Evolutionary conservation across 495 filamentous ascomycete species (phyloP).

Genomic region (Penicillium paradoxum): DNA sequence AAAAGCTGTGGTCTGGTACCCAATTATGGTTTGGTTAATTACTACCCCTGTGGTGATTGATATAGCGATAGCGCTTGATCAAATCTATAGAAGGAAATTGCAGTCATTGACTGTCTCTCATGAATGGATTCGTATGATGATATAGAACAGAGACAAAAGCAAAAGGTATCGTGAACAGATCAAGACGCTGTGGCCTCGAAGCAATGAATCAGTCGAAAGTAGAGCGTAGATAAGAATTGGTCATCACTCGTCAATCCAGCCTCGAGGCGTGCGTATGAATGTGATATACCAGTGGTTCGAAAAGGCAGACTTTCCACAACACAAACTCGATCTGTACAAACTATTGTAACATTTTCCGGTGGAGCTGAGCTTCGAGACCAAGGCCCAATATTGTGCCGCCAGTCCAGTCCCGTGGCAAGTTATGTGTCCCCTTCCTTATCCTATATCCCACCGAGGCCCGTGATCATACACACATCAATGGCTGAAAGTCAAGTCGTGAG

Average conservation of each 20-base stretch:
- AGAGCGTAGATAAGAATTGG: conserved; percentile 16
- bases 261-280: background rate
- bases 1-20: no score
- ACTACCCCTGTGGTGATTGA: background rate
- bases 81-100: background rate
- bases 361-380: background rate
- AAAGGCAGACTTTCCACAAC: background rate
- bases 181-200: conserved; percentile 20
- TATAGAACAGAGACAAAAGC: conserved; percentile 17
- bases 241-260: conserved; percentile 20
- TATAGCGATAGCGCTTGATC: background rate
- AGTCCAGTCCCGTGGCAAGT: background rate
- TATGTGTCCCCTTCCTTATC: background rate
- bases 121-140: conserved; percentile 8
- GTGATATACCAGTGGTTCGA: background rate
- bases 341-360: background rate
- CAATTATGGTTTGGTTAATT: no score
- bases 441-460: background rate
- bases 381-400: background rate
- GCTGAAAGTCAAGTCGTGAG: conserved; percentile 10
- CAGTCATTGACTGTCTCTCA: background rate
- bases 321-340: conserved; percentile 1
- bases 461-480: conserved; percentile 1
- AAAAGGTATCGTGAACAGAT: conserved; percentile 16
- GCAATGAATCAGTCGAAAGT: conserved; percentile 7